These are phyloP conservation scores for Amborella trichopoda DNA, from an alignment of 164 flowering plant genomes.

Conservation along the genomic window DNA sequence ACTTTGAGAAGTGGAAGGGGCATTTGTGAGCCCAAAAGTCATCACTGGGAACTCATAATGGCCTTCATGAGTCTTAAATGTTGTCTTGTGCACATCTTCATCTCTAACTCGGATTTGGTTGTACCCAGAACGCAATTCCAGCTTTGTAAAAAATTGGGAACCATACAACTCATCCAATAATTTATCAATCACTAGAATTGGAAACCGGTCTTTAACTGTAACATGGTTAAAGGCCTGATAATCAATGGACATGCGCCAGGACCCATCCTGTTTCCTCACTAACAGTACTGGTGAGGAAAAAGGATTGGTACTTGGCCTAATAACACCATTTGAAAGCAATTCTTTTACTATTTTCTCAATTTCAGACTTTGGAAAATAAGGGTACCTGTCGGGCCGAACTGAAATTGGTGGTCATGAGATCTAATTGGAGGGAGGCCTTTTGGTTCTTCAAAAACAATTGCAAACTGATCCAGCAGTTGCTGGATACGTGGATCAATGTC, in stretches of 20 bases:
- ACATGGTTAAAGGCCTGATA: not conserved
- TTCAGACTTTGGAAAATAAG: not conserved
- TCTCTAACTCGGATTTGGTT: slow-evolving; percentile 1
- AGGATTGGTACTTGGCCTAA: not conserved
- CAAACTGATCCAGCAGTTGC: too few relatives aligned
- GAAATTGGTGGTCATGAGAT: too few relatives aligned
- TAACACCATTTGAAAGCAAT: not conserved
- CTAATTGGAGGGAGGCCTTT: too few relatives aligned
- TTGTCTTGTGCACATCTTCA: too few relatives aligned
- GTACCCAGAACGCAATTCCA: not conserved
- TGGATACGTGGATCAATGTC: too few relatives aligned
- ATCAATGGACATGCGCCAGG: not conserved
- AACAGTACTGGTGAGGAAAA: not conserved
- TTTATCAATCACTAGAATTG: not conserved
- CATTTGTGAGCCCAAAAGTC: not conserved
- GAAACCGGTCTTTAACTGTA: not conserved
- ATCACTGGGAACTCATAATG: slow-evolving; percentile 1
- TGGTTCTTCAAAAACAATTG: too few relatives aligned
- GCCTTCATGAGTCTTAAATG: too few relatives aligned
- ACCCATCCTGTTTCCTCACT: not conserved
- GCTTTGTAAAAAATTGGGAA: not conserved
- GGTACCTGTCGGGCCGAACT: not conserved
- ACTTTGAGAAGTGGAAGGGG: slow-evolving; percentile 1
- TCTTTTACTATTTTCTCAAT: slow-evolving; percentile 1
- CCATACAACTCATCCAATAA: slow-evolving; percentile 1